Conservation (phyloP, 129 eudicot genomes). For the Pseudognaphalium luteoalbum region DNA sequence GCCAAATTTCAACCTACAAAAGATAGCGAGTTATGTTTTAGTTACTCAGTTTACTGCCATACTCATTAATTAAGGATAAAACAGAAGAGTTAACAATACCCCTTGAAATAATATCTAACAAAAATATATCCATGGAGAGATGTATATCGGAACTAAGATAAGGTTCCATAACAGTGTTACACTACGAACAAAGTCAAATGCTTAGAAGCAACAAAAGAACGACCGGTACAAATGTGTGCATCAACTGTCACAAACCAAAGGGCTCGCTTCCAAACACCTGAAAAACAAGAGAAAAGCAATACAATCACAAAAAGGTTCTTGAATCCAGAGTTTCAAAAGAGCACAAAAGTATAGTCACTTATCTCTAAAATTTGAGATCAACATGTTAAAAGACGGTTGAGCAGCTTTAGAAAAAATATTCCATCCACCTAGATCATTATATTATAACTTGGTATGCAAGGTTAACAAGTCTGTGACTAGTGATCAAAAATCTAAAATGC, state of each 20-base stretch:
- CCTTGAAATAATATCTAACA: neutral
- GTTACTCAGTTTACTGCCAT: too few relatives aligned
- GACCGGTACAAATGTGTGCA: neutral
- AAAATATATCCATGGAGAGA: neutral
- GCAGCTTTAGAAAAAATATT: neutral
- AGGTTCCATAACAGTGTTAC: conserved; percentile 5
- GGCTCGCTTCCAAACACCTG: neutral
- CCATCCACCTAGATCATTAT: neutral
- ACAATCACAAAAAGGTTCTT: neutral
- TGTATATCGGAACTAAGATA: neutral
- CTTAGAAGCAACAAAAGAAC: neutral
- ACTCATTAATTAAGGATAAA: too few relatives aligned
- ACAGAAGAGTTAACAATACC: neutral
- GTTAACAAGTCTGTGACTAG: neutral
- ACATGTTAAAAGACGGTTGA: neutral
- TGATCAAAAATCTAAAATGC: neutral
- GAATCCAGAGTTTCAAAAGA: neutral
- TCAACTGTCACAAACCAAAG: neutral
- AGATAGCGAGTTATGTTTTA: neutral
- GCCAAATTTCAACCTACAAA: neutral
- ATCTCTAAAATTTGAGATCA: too few relatives aligned
- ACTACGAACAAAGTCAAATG: neutral
- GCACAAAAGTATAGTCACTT: neutral
- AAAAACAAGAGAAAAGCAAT: neutral
- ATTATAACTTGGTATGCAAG: neutral